phyloP scores from a whole-genome alignment of 2,329 filamentous ascomycete genomes.

The Colletotrichum godetiae region DNA sequence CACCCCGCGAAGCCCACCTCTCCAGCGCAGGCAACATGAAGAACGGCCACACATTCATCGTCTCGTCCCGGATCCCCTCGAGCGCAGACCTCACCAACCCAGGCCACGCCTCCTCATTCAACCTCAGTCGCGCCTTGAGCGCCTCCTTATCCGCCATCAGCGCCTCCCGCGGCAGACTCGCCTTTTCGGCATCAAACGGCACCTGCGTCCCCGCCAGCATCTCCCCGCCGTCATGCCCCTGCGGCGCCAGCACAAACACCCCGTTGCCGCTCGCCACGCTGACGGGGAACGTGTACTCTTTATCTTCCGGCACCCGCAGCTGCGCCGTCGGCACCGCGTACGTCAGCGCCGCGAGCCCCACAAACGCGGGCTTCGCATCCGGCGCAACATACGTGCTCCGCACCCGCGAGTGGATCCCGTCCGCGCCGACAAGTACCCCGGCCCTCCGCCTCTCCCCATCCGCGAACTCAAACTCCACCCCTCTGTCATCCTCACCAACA shows the following conservation, averaged over 20 bases:
- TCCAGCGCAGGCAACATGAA: slow-evolving; percentile 59
- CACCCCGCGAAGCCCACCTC: slow-evolving; percentile 51
- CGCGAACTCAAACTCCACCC: slow-evolving; percentile 58
- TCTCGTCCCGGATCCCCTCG: slow-evolving; percentile 42
- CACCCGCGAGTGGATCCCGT: slow-evolving; percentile 70
- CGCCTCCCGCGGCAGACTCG: slow-evolving; percentile 55
- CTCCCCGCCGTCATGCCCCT: slow-evolving; percentile 53
- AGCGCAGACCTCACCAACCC: slow-evolving; percentile 49
- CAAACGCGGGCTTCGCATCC: slow-evolving; percentile 59
- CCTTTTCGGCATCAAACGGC: slow-evolving; percentile 47
- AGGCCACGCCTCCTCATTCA: slow-evolving; percentile 50
- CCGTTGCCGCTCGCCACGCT: slow-evolving; percentile 56
- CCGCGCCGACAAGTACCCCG: slow-evolving; percentile 63
- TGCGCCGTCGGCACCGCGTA: slow-evolving; percentile 49
- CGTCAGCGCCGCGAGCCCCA: slow-evolving; percentile 56
- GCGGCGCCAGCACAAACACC: slow-evolving; percentile 62
- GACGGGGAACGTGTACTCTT: slow-evolving; percentile 52
- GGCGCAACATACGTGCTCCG: slow-evolving; percentile 60
- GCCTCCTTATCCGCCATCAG: slow-evolving; percentile 52
- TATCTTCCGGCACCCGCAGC: slow-evolving; percentile 44
- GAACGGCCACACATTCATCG: slow-evolving; percentile 61
- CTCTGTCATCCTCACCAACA: slow-evolving; percentile 49
- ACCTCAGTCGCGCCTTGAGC: slow-evolving; percentile 46
- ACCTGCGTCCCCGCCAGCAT: slow-evolving; percentile 53
- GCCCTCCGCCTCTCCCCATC: slow-evolving; percentile 55